Evolutionary conservation across 352 stramenopile species (phyloP).

Genomic region (Phytophthora kernoviae): DNA sequence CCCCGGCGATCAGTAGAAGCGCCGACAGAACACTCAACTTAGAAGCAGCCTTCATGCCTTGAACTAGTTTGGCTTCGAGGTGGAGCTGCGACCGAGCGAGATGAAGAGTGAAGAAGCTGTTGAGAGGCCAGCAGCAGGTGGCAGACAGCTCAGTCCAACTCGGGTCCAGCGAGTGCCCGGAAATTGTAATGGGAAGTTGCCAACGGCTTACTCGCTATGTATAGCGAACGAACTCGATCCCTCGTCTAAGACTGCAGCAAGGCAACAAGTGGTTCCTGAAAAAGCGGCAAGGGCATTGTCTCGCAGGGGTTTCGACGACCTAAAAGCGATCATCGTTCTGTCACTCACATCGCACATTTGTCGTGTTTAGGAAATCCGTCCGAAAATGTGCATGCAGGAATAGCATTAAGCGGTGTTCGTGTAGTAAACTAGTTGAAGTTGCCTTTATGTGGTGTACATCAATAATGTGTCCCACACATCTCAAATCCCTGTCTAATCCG

Average conservation of each 20-base stretch:
- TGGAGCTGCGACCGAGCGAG: slow-evolving; percentile 12
- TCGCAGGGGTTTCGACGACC: no score
- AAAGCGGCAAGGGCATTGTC: no score
- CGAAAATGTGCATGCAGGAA: no score
- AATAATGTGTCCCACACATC: slow-evolving; percentile 13
- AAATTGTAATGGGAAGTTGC: slow-evolving; percentile 1
- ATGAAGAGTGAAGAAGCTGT: slow-evolving; percentile 26
- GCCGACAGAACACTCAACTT: slow-evolving; percentile 11
- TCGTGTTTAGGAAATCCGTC: no score
- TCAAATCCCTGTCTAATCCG: slow-evolving; percentile 22
- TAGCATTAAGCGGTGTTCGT: no score
- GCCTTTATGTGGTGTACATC: slow-evolving; percentile 18
- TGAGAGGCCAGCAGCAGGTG: slow-evolving; percentile 1
- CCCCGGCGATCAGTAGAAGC: slow-evolving; percentile 18
- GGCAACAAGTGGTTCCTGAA: no score
- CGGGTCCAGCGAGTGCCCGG: not conserved
- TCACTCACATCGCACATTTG: no score
- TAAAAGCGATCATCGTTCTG: slow-evolving; percentile 1
- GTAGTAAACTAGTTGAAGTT: slow-evolving; percentile 24
- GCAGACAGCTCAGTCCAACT: no score
- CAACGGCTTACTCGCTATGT: not conserved
- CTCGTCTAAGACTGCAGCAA: no score
- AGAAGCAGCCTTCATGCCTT: slow-evolving; percentile 16
- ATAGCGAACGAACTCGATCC: no score
- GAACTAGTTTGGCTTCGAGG: not conserved